phyloP scores from a whole-genome alignment of 2,329 filamentous ascomycete genomes.

The Keithomyces neogunnii region DNA sequence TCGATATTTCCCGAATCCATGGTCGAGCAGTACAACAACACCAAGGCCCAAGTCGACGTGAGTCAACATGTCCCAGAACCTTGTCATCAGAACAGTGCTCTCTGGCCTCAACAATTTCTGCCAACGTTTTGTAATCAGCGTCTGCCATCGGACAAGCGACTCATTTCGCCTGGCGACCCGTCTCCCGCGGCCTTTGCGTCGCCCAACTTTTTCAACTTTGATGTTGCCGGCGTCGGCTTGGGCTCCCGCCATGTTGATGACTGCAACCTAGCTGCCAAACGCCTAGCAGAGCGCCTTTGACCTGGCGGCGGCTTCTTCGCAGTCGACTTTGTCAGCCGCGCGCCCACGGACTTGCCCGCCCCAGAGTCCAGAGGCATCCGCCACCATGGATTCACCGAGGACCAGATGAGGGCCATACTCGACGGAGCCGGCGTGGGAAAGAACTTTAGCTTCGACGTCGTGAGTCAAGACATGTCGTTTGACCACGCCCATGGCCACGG shows the following conservation, averaged over 20 bases:
- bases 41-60: slow-evolving; percentile 45
- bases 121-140: slow-evolving; percentile 27
- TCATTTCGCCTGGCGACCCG: slow-evolving; percentile 36
- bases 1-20: slow-evolving; percentile 65
- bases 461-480: slow-evolving; percentile 43
- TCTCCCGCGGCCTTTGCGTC: slow-evolving; percentile 48
- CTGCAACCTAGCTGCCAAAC: slow-evolving; percentile 47
- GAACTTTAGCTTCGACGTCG: slow-evolving; percentile 48
- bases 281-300: slow-evolving; percentile 52
- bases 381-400: slow-evolving; percentile 57
- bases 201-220: slow-evolving; percentile 59
- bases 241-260: slow-evolving; percentile 63
- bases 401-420: slow-evolving; percentile 52
- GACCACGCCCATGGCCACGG: slow-evolving; percentile 7
- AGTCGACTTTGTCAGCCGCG: slow-evolving; percentile 57
- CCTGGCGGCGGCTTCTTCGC: slow-evolving; percentile 60
- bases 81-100: neutral
- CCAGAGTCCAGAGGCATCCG: slow-evolving; percentile 42
- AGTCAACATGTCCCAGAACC: slow-evolving; percentile 7
- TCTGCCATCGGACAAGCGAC: slow-evolving; percentile 41
- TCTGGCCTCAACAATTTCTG: no score
- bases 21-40: slow-evolving; percentile 63
- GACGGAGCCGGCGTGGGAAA: slow-evolving; percentile 49
- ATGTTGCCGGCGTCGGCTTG: slow-evolving; percentile 54
- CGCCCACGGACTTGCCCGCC: slow-evolving; percentile 9